These are phyloP conservation scores for Phaeosphaeria sp. DNA, from an alignment of 2,329 filamentous ascomycete species.

Conservation along the genomic window DNA sequence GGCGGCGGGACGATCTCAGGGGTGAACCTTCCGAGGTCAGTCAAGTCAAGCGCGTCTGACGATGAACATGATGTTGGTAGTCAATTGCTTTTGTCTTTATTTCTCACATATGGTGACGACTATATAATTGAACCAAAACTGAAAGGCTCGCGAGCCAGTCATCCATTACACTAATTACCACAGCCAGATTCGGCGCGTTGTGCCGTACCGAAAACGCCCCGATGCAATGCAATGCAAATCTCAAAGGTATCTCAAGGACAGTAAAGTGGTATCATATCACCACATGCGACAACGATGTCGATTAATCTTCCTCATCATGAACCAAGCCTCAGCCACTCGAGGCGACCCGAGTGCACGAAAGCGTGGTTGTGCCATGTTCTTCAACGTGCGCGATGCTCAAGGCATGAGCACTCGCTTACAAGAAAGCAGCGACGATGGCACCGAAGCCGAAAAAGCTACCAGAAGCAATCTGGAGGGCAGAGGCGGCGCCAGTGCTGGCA, in stretches of 20 bases:
- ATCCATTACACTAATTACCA: constrained; percentile 18
- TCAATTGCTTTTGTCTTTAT: neutral
- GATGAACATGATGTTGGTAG: neutral
- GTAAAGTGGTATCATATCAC: constrained; percentile 12
- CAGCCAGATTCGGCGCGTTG: constrained; percentile 17
- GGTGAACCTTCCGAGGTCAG: neutral
- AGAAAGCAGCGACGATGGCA: constrained; percentile 46
- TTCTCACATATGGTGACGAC: neutral
- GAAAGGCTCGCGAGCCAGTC: neutral
- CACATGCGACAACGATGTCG: constrained; percentile 1
- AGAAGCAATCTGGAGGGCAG: constrained; percentile 38
- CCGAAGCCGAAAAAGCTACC: constrained; percentile 43
- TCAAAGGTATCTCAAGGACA: constrained; percentile 42
- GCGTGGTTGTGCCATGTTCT: constrained; percentile 15
- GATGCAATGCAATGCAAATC: constrained; percentile 31
- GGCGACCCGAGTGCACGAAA: constrained; percentile 24
- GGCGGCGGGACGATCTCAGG: neutral
- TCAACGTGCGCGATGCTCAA: constrained; percentile 10
- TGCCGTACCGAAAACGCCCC: constrained; percentile 10
- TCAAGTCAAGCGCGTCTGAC: neutral
- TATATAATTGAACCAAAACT: neutral
- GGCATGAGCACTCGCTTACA: constrained; percentile 31
- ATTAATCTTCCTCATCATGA: constrained; percentile 1
- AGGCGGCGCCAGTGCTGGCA: constrained; percentile 26
- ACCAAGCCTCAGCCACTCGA: constrained; percentile 3